phyloP scores from a whole-genome alignment of 2,329 filamentous ascomycete species.

The Annulohypoxylon truncatum region DNA sequence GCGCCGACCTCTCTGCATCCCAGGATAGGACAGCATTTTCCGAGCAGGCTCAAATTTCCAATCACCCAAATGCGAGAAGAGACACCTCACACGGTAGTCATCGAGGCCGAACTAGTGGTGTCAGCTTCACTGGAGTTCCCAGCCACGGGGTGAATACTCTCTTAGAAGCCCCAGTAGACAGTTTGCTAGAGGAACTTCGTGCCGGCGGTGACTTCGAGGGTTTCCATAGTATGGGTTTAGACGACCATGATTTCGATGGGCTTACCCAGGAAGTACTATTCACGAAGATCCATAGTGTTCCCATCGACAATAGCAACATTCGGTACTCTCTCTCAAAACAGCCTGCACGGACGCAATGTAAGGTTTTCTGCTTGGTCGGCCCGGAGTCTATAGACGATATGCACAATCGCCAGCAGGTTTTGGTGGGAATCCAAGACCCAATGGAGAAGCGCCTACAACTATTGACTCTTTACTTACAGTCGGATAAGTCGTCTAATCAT shows the following conservation, averaged over 20 bases:
- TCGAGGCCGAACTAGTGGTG: conserved; percentile 70
- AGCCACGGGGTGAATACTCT: conserved; percentile 56
- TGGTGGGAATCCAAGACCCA: conserved; percentile 77
- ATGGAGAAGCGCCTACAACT: conserved; percentile 75
- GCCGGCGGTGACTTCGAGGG: conserved; percentile 72
- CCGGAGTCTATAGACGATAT: conserved; percentile 67
- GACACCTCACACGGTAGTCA: conserved; percentile 80
- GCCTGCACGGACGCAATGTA: conserved; percentile 65
- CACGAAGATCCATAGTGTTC: conserved; percentile 75
- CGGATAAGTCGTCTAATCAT: conserved; percentile 43
- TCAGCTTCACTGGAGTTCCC: conserved; percentile 53
- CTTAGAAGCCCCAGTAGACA: conserved; percentile 75
- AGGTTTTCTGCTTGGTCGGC: conserved; percentile 75
- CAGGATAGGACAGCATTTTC: conserved; percentile 85
- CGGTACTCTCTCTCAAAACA: conserved; percentile 68
- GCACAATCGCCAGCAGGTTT: conserved; percentile 64
- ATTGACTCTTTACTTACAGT: conserved; percentile 70
- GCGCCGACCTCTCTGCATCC: conserved; percentile 86
- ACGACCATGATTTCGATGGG: conserved; percentile 77
- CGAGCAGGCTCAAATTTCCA: conserved; percentile 65
- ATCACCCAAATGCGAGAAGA: conserved; percentile 64
- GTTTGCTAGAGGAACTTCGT: conserved; percentile 74
- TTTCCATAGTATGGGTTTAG: conserved; percentile 77
- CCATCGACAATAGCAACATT: conserved; percentile 70
- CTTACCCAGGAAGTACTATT: conserved; percentile 79